These are phyloP conservation scores for Pleurozium schreberi DNA, from an alignment of 225 moss, liverwort and hornwort genomes.

Conservation along the genomic window DNA sequence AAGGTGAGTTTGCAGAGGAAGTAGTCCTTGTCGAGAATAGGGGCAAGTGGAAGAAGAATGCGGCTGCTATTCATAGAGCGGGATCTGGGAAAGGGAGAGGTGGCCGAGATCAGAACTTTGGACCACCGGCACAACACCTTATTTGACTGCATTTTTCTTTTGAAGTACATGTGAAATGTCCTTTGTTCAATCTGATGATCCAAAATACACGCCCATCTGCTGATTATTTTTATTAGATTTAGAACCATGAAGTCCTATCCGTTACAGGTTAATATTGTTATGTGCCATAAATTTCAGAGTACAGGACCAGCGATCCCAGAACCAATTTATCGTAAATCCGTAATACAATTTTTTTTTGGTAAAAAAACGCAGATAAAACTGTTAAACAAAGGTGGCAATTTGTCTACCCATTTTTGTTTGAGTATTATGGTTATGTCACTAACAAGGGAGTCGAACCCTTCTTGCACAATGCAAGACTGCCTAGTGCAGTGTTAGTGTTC, in stretches of 20 bases:
- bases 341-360: too few species aligned
- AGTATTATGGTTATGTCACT: too few species aligned
- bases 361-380: too few species aligned
- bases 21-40: slow-evolving; percentile 23
- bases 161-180: too few species aligned
- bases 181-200: not conserved
- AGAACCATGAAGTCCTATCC: not conserved
- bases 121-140: not conserved
- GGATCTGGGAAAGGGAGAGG: slow-evolving; percentile 36
- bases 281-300: not conserved
- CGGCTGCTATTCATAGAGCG: slow-evolving; percentile 5
- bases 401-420: too few species aligned
- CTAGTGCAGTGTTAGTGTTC: too few species aligned
- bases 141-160: not conserved
- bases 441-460: too few species aligned
- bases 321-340: too few species aligned
- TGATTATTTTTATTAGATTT: too few species aligned
- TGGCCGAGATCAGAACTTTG: slow-evolving; percentile 15
- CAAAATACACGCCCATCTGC: not conserved
- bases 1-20: slow-evolving; percentile 28
- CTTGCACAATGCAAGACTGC: too few species aligned
- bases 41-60: slow-evolving; percentile 61
- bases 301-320: too few species aligned
- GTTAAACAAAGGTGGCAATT: too few species aligned
- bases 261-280: not conserved